Base-by-base conservation (phyloP, 768 basidiomycete species). In the Clathrus columnatus region DNA sequence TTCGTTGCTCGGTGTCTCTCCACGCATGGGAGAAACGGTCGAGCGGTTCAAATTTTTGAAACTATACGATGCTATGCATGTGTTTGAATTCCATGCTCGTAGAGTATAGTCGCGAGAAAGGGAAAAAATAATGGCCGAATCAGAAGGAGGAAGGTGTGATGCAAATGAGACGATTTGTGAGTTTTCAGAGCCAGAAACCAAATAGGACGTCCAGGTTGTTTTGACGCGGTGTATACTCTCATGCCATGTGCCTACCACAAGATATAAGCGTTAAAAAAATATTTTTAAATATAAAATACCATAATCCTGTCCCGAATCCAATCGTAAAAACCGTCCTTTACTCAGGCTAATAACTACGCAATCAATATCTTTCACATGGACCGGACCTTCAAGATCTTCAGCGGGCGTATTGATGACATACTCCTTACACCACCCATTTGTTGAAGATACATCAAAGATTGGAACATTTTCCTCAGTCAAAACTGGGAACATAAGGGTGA, bases 91-190 rank as follows among this genome's bases (percentile, higher is more conserved):
- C 93, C 93, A 97, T 43, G 88, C 73, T 36, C 91, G 79, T 42
- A 98, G 73, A 29, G 83, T 85, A 53, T 87, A 79, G 72, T 96
- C 91, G 53, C 91, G 77, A 7, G 93, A 92, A 42, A 98, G 76
- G 1, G 91, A 85, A 81, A 90, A 95, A 20, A 85, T 72, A 61
- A 87, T 76, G 30, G 75, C 78, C 55, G 87, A 74, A 64, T 87
- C 86, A 14, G 84, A 85, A 17, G 87, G 87, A 70, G 83, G 85
- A 42, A 85, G 80, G 66, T 84, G 78, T 44, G 82, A 82, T 5
- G 87, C 79, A 41, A 90, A 72, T 44, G 87, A 81, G 47, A 92
- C 72, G 48, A 88, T 82, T 57, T 85, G 81, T 18, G 80, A 71
- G 5, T 76, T 75, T 49, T 74, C 70, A 28, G 77, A 65, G 28